phyloP scores from a whole-genome alignment of 2,329 filamentous ascomycete genomes.

The Phyllachora maydis region DNA sequence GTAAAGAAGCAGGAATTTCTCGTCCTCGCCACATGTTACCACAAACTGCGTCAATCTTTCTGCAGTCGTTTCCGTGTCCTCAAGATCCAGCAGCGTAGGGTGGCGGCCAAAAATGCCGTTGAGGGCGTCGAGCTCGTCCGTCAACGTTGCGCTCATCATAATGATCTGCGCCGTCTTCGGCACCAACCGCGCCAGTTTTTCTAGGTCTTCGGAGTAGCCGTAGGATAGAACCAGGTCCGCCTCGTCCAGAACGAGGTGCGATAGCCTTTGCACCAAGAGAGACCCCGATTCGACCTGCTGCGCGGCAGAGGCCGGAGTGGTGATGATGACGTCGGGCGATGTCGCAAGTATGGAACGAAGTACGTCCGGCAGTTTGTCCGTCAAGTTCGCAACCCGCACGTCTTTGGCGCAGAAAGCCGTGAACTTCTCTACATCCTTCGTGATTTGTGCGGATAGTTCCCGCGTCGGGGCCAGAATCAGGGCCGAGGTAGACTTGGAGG shows the following conservation, averaged over 20 bases:
- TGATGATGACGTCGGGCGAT: constrained; percentile 72
- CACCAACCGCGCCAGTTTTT: constrained; percentile 55
- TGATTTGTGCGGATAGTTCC: constrained; percentile 83
- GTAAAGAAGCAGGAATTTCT: constrained; percentile 85
- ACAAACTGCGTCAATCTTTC: constrained; percentile 71
- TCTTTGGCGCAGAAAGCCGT: constrained; percentile 71
- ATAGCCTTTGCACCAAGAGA: constrained; percentile 49
- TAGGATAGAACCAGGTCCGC: constrained; percentile 87
- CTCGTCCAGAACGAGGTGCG: constrained; percentile 77
- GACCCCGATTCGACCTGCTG: constrained; percentile 55
- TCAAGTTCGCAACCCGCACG: constrained; percentile 65
- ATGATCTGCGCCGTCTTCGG: constrained; percentile 78
- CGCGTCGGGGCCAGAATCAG: constrained; percentile 86
- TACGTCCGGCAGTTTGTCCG: constrained; percentile 79
- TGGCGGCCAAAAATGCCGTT: constrained; percentile 71
- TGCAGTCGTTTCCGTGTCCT: constrained; percentile 60
- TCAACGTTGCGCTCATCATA: constrained; percentile 85
- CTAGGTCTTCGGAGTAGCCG: constrained; percentile 79
- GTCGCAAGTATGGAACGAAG: constrained; percentile 73
- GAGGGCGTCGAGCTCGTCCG: constrained; percentile 66
- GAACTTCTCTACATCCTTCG: constrained; percentile 57
- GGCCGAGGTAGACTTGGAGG: constrained; percentile 49
- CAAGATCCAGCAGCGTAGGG: constrained; percentile 61
- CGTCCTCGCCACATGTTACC: constrained; percentile 82
- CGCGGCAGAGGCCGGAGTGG: constrained; percentile 71